phyloP scores from a whole-genome alignment of 2,329 filamentous ascomycete species.

The Talaromyces sp. region DNA sequence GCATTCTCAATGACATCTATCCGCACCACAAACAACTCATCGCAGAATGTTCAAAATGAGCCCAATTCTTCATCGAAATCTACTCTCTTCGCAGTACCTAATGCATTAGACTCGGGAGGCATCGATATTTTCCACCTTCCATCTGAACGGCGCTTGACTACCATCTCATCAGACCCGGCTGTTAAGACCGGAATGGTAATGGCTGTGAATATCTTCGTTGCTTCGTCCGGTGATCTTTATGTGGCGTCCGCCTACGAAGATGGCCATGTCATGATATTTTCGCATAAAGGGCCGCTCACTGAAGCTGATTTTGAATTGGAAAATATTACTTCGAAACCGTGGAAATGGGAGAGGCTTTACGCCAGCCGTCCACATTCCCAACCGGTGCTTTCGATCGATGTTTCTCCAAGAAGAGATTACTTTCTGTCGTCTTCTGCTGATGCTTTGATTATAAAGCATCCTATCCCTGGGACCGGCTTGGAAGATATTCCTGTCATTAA shows the following conservation, averaged over 20 bases:
- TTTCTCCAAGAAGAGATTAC: constrained; percentile 53
- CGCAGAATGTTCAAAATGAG: constrained; percentile 7
- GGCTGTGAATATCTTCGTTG: constrained; percentile 68
- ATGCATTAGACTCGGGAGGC: constrained; percentile 71
- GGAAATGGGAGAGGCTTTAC: constrained; percentile 62
- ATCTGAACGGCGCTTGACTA: constrained; percentile 68
- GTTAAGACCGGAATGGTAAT: constrained; percentile 75
- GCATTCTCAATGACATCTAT: constrained; percentile 44
- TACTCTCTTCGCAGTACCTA: constrained; percentile 77
- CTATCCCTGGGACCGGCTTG: constrained; percentile 51
- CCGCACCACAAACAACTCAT: constrained; percentile 4
- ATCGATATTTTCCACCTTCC: constrained; percentile 86
- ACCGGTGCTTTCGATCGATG: constrained; percentile 75
- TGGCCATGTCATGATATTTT: constrained; percentile 70
- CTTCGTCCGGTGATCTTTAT: constrained; percentile 53
- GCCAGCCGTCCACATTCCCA: constrained; percentile 71
- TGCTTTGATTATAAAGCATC: constrained; percentile 74
- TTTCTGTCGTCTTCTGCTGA: constrained; percentile 86
- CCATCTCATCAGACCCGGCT: constrained; percentile 52
- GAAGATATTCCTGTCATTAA: constrained; percentile 11
- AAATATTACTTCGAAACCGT: constrained; percentile 25
- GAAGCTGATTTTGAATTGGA: constrained; percentile 32
- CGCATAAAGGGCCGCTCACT: constrained; percentile 48
- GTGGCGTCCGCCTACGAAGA: constrained; percentile 83
- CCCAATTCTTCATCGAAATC: constrained; percentile 26